Percentiles rank a stretch among this genome's conserved stretches.
Conservation (phyloP, 2,329 filamentous ascomycete species). For the Macroventuria anomochaeta region DNA sequence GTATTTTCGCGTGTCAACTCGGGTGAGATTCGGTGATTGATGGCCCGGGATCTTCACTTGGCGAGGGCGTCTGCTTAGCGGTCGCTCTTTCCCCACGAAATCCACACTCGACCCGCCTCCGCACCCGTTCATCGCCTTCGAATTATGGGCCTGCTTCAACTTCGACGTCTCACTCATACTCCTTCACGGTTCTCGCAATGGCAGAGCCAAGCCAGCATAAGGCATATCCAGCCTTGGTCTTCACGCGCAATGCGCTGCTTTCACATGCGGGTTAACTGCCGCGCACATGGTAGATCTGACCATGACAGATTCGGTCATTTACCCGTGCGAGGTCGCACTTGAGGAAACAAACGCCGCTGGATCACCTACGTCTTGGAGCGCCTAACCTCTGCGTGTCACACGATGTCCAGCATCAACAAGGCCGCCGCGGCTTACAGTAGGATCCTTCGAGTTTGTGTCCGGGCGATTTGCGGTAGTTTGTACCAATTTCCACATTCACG, state of each 20-base stretch:
- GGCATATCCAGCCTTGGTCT: not conserved
- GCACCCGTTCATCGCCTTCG: constrained; percentile 1
- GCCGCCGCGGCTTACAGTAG: constrained; percentile 1
- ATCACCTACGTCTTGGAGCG: not conserved
- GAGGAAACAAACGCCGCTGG: constrained; percentile 11
- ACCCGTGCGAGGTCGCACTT: constrained; percentile 15
- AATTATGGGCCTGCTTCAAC: not conserved
- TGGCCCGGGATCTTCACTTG: constrained; percentile 6
- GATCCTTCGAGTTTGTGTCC: not conserved
- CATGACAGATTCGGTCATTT: constrained; percentile 9
- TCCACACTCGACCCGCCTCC: constrained; percentile 11
- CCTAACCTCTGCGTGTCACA: constrained; percentile 5
- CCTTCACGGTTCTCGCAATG: not conserved
- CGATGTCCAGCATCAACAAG: not conserved
- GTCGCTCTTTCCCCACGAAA: constrained; percentile 14
- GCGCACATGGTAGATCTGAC: constrained; percentile 7
- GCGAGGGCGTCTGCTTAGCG: constrained; percentile 7
- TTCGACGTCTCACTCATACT: not conserved
- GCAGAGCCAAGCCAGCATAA: not conserved
- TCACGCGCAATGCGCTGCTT: not conserved
- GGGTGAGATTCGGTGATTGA: constrained; percentile 12
- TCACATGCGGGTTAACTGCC: constrained; percentile 8
- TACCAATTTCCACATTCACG: too few relatives aligned
- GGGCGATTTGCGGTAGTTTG: too few relatives aligned
- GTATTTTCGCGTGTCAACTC: constrained; percentile 29